Conservation (phyloP, 2,329 filamentous ascomycete species). For the Curvularia lunata region DNA sequence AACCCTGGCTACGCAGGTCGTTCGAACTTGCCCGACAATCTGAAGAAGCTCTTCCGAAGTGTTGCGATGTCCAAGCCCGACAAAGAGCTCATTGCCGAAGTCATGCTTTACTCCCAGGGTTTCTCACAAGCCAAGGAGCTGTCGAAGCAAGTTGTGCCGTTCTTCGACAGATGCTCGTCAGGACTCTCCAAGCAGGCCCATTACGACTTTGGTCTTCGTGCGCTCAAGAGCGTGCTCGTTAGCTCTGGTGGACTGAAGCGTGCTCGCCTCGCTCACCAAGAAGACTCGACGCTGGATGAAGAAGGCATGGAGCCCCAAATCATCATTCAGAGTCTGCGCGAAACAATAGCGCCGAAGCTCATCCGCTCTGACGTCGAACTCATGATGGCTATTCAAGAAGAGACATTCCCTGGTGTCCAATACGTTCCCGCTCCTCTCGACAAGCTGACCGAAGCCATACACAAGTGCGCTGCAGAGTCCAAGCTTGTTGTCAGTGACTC, state of each 20-base stretch:
- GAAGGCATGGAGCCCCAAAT: constrained; percentile 92
- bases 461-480: constrained; percentile 79
- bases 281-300: constrained; percentile 66
- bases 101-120: constrained; percentile 99
- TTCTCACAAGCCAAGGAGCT: constrained; percentile 95
- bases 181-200: constrained; percentile 94
- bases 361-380: constrained; percentile 90
- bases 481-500: constrained; percentile 89
- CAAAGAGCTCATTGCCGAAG: constrained; percentile 98
- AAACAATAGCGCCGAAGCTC: constrained; percentile 97
- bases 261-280: constrained; percentile 68
- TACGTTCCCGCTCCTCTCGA: constrained; percentile 90
- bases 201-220: constrained; percentile 98
- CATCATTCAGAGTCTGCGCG: constrained; percentile 95
- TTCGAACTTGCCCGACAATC: constrained; percentile 96
- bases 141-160: constrained; percentile 94
- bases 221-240: constrained; percentile 96
- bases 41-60: constrained; percentile 99
- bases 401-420: constrained; percentile 89
- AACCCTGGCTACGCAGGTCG: constrained; percentile 98
- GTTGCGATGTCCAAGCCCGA: constrained; percentile 99
- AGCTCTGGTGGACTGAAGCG: constrained; percentile 97
- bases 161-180: constrained; percentile 89
- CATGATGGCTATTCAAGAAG: constrained; percentile 81
- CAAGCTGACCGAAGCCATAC: constrained; percentile 80